Evolutionary conservation across 2,329 filamentous ascomycete species (phyloP).

Genomic region (Dryadomyces quercivorus): DNA sequence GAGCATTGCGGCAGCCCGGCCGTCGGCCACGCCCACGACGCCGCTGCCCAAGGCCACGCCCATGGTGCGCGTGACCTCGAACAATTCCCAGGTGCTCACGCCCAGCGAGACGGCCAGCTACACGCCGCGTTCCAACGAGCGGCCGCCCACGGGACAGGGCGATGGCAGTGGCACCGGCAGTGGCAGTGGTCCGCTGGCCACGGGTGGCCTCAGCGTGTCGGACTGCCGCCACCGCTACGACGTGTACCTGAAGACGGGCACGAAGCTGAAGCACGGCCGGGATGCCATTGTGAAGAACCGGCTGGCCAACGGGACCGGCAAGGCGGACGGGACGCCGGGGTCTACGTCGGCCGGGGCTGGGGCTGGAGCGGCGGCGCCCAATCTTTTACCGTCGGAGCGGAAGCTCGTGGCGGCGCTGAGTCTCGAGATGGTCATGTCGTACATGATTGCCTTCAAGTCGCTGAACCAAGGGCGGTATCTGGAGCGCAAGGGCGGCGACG

Average conservation of each 20-base stretch:
- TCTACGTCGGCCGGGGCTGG: conserved; percentile 13
- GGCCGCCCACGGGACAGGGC: conserved; percentile 23
- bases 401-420: conserved; percentile 30
- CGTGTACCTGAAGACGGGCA: conserved; percentile 29
- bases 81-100: conserved; percentile 38
- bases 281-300: conserved; percentile 29
- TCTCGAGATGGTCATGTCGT: conserved; percentile 38
- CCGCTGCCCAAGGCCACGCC: conserved; percentile 32
- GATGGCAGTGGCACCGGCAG: conserved; percentile 11
- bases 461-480: conserved; percentile 31
- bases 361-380: neutral
- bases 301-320: conserved; percentile 7
- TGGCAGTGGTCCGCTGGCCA: neutral
- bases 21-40: conserved; percentile 30
- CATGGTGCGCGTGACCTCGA: conserved; percentile 43
- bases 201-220: conserved; percentile 14
- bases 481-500: conserved; percentile 30
- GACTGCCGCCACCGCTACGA: conserved; percentile 23
- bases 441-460: conserved; percentile 40
- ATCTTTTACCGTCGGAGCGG: conserved; percentile 19
- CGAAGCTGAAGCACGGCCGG: conserved; percentile 40
- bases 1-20: conserved; percentile 15
- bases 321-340: neutral
- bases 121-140: conserved; percentile 27
- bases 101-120: conserved; percentile 32